Evolutionary conservation across 2,329 filamentous ascomycete genomes (phyloP).

Genomic region (Penicillium corylophilum): DNA sequence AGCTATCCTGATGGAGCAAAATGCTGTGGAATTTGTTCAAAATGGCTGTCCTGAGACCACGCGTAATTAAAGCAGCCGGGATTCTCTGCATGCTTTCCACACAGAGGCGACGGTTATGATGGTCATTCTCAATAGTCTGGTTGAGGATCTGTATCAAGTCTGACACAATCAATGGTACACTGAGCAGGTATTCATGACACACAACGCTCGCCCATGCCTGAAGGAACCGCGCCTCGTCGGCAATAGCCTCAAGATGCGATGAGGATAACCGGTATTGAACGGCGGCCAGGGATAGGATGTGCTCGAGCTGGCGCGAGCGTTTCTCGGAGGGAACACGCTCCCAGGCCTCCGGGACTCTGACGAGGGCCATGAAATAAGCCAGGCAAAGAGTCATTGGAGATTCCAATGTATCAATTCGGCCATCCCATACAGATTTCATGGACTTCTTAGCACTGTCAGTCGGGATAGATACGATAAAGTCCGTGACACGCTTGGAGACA

Average conservation of each 20-base stretch:
- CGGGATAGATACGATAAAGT: constrained; percentile 26
- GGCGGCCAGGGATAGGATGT: constrained; percentile 33
- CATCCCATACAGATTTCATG: constrained; percentile 37
- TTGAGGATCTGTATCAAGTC: constrained; percentile 37
- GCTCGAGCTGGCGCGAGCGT: constrained; percentile 34
- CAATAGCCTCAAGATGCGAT: constrained; percentile 26
- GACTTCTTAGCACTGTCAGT: constrained; percentile 26
- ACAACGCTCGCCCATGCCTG: constrained; percentile 40
- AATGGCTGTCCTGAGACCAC: constrained; percentile 35
- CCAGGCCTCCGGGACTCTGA: constrained; percentile 33
- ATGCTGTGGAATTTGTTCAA: constrained; percentile 37
- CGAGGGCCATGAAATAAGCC: constrained; percentile 35
- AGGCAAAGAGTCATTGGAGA: constrained; percentile 31
- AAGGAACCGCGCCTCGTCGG: constrained; percentile 31
- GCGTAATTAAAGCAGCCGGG: constrained; percentile 37
- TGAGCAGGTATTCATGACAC: constrained; percentile 42
- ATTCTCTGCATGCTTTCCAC: constrained; percentile 39
- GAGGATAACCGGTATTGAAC: constrained; percentile 27
- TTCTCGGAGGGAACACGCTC: constrained; percentile 28
- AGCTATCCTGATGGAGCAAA: constrained; percentile 29
- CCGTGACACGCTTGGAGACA: constrained; percentile 26
- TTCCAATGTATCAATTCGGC: constrained; percentile 36
- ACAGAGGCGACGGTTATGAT: constrained; percentile 28
- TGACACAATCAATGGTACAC: constrained; percentile 31
- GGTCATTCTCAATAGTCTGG: constrained; percentile 31